These are phyloP conservation scores for Reutealis trisperma DNA, from an alignment of 345 rosid genomes.

Conservation along the genomic window DNA sequence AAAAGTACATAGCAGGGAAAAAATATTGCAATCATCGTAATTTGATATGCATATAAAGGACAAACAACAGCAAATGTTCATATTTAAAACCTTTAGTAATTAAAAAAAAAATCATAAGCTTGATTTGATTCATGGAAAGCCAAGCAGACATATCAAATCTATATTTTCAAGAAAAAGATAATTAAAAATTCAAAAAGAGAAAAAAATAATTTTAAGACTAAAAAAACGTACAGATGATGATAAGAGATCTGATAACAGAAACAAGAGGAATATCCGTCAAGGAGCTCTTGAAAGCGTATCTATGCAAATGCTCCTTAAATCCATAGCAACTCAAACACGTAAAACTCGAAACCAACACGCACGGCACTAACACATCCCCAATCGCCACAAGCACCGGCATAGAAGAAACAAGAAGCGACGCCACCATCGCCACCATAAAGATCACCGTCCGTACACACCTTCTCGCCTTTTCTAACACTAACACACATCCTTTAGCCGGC, in stretches of 20 bases:
- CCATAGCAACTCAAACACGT: constrained; percentile 70
- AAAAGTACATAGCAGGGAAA: not conserved
- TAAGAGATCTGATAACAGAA: constrained; percentile 78
- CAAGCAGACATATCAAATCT: not conserved
- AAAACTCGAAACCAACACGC: constrained; percentile 69
- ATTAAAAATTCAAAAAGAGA: not conserved
- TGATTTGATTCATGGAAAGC: not conserved
- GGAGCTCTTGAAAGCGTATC: constrained; percentile 76
- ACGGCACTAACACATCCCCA: constrained; percentile 65
- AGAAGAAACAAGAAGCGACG: constrained; percentile 74
- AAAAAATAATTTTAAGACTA: not conserved
- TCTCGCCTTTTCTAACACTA: constrained; percentile 62
- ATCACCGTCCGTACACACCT: constrained; percentile 69
- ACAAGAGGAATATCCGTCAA: constrained; percentile 82
- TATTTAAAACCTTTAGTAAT: not conserved
- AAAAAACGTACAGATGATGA: constrained; percentile 58
- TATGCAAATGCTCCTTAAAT: constrained; percentile 54
- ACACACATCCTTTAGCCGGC: constrained; percentile 36
- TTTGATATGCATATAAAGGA: not conserved
- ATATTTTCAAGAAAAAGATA: not conserved
- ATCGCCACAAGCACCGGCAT: constrained; percentile 81
- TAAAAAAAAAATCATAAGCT: not conserved
- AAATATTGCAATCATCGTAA: too few species aligned
- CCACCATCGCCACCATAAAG: constrained; percentile 92
- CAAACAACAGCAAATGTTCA: not conserved